These are phyloP conservation scores for Globisporangium yorkense DNA, from an alignment of 352 stramenopile genomes.

Conservation along the genomic window DNA sequence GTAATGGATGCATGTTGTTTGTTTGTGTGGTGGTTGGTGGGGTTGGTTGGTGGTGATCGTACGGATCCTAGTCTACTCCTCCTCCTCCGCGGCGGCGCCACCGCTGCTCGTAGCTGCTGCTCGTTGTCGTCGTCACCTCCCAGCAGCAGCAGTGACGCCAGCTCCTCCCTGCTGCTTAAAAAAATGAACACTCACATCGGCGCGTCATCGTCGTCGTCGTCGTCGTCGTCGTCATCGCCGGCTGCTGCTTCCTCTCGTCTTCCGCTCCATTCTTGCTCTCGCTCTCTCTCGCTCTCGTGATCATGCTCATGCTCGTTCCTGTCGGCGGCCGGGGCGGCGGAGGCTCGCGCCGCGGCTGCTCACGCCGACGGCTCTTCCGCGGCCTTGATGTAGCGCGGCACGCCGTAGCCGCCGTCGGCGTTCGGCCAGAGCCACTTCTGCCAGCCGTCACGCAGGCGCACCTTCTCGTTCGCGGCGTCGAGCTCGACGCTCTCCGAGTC, in stretches of 20 bases:
- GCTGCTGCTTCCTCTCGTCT: too few relatives aligned
- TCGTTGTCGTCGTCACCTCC: background rate
- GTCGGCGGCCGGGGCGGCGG: background rate
- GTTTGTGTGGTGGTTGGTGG: background rate
- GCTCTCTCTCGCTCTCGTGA: background rate
- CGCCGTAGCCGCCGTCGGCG: constrained; percentile 73
- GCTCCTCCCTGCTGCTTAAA: background rate
- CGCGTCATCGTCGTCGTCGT: background rate
- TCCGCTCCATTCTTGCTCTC: too few relatives aligned
- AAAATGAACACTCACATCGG: background rate
- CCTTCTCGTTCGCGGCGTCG: constrained; percentile 88
- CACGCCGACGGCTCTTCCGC: constrained; percentile 24
- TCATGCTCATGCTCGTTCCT: background rate
- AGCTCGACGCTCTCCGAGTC: constrained; percentile 62
- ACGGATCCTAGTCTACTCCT: constrained; percentile 2
- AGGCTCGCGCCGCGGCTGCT: background rate
- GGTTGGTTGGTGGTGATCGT: background rate
- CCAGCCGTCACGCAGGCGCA: constrained; percentile 82
- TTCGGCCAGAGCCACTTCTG: constrained; percentile 89
- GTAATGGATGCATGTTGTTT: constrained; percentile 3
- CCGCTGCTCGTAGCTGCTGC: background rate
- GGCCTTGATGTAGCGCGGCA: constrained; percentile 88
- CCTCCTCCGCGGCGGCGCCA: background rate
- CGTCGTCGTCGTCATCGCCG: background rate
- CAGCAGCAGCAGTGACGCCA: too few relatives aligned